These are phyloP conservation scores for Hygrocybe coccinea DNA, from an alignment of 768 basidiomycete species.

Conservation along the genomic window DNA sequence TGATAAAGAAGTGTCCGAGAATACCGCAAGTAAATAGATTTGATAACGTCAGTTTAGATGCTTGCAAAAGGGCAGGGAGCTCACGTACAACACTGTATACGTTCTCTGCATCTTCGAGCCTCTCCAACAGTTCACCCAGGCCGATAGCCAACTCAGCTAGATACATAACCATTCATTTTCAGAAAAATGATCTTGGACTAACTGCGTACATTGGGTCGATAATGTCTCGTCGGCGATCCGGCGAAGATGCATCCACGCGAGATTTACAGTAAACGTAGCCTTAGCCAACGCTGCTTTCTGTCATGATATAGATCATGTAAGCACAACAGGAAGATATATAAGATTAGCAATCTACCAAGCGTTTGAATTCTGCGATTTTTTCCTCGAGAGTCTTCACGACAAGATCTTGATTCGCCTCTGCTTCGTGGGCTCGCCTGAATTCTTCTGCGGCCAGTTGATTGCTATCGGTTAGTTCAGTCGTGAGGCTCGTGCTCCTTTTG, in stretches of 20 bases:
- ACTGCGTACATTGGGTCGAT: not conserved
- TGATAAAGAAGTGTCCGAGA: not conserved
- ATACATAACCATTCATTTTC: not conserved
- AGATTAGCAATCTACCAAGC: not conserved
- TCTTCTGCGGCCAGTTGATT: not conserved
- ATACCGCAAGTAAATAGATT: not conserved
- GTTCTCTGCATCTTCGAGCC: not conserved
- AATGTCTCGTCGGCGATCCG: not conserved
- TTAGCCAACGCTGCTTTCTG: not conserved
- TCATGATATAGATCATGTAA: not conserved
- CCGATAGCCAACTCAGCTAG: not conserved
- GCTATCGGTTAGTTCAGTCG: not conserved
- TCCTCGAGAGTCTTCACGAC: not conserved
- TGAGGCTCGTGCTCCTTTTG: not conserved
- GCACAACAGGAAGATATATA: not conserved
- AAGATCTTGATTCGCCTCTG: not conserved
- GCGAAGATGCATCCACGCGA: constrained; percentile 6
- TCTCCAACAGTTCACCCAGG: not conserved
- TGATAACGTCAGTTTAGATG: too few relatives aligned
- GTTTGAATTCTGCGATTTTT: constrained; percentile 1
- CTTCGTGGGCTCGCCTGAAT: constrained; percentile 2
- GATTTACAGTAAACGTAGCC: not conserved
- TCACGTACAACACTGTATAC: constrained; percentile 3
- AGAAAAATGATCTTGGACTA: not conserved
- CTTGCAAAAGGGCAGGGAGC: too few relatives aligned